phyloP scores from a whole-genome alignment of 164 flowering plant species.

The Akebia trifoliata region DNA sequence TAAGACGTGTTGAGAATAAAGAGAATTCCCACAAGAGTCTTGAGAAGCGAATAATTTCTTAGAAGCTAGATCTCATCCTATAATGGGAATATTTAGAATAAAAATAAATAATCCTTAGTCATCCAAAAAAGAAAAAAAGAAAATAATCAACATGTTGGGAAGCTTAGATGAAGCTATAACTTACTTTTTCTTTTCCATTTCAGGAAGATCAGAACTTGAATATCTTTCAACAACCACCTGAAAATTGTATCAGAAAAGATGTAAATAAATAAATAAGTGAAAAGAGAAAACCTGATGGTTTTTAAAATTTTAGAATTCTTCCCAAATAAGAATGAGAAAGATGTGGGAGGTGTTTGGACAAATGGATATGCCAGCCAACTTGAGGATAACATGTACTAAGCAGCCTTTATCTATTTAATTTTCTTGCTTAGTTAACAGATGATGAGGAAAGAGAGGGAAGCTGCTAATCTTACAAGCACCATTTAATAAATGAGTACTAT shows the following conservation, averaged over 20 bases:
- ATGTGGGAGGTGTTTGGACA: background rate
- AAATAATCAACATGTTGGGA: background rate
- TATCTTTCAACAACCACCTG: conserved; percentile 72
- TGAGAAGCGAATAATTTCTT: background rate
- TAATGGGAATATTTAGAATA: too few relatives aligned
- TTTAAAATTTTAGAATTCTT: background rate
- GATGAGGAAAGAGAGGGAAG: too few relatives aligned
- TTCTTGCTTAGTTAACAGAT: too few relatives aligned
- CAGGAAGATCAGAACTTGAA: conserved; percentile 59
- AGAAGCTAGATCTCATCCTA: background rate
- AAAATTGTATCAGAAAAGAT: conserved; percentile 7
- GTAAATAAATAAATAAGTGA: background rate
- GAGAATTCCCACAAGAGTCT: background rate
- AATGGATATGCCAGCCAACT: too few relatives aligned
- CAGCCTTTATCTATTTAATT: too few relatives aligned
- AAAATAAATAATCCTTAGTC: background rate
- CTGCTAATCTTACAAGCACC: too few relatives aligned
- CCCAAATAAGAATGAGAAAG: background rate
- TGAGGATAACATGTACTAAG: too few relatives aligned
- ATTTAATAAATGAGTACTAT: too few relatives aligned
- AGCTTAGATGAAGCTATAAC: conserved; percentile 11
- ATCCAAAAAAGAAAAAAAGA: background rate
- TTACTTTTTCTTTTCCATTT: conserved; percentile 77
- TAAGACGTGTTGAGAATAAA: background rate
- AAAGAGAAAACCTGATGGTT: background rate